These are phyloP conservation scores for Penicillium malachiteum DNA, from an alignment of 495 filamentous ascomycete genomes.

Conservation along the genomic window DNA sequence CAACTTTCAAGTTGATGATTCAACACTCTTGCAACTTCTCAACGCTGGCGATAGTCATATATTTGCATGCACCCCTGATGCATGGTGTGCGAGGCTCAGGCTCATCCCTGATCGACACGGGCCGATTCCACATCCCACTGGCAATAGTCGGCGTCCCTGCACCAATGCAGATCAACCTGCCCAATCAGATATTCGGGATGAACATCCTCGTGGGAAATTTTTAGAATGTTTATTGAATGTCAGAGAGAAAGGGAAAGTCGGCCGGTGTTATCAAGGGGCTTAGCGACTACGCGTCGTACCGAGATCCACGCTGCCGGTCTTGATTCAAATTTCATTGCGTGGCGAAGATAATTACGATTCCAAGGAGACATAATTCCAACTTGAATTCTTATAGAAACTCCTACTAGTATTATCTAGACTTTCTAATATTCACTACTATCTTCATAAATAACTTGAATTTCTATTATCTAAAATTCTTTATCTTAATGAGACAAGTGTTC, in stretches of 20 bases:
- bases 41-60: no score
- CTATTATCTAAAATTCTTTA: no score
- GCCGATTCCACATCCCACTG: constrained; percentile 1
- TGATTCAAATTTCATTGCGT: background rate
- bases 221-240: background rate
- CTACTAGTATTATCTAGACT: no score
- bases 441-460: no score
- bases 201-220: constrained; percentile 2
- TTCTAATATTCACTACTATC: no score
- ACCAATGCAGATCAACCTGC: background rate
- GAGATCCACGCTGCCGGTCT: background rate
- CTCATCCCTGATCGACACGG: constrained; percentile 11
- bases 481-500: no score
- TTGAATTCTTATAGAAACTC: no score
- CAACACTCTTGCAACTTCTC: no score
- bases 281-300: constrained; percentile 6
- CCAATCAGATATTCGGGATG: background rate
- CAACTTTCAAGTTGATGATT: background rate
- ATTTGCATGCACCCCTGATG: background rate
- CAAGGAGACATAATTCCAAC: background rate
- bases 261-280: constrained; percentile 8
- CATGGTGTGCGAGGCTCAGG: background rate
- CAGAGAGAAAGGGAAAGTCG: background rate
- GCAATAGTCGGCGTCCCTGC: background rate
- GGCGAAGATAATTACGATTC: background rate